These are phyloP conservation scores for Eucalyptus fibrosa DNA, from an alignment of 345 rosid species.

Conservation along the genomic window DNA sequence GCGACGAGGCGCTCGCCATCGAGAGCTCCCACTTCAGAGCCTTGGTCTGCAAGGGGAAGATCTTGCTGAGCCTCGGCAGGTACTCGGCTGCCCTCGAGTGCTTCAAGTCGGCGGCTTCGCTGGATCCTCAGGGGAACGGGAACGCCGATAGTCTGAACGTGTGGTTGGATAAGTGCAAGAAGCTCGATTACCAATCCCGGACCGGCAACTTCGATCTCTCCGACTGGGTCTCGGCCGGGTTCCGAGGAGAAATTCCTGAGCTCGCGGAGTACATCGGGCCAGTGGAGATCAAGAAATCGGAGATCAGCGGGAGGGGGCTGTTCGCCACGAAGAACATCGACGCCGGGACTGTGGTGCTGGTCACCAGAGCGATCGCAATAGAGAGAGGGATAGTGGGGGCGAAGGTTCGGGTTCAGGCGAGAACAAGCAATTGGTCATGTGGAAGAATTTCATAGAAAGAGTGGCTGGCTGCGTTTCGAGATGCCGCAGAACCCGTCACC, in stretches of 20 bases:
- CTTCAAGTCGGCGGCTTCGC: conserved; percentile 37
- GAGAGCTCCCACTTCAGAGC: conserved; percentile 71
- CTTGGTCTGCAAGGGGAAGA: conserved; percentile 70
- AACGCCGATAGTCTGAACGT: conserved; percentile 36
- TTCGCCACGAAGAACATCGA: conserved; percentile 61
- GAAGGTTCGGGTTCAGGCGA: conserved; percentile 36
- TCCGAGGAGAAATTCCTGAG: conserved; percentile 49
- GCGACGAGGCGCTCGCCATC: conserved; percentile 47
- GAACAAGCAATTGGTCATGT: conserved; percentile 64
- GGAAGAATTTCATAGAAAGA: conserved; percentile 61
- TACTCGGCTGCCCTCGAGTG: conserved; percentile 60
- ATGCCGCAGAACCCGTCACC: conserved; percentile 22
- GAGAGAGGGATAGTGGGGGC: conserved; percentile 65
- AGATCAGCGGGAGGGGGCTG: conserved; percentile 70
- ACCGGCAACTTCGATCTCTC: conserved; percentile 77
- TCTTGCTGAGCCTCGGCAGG: conserved; percentile 47
- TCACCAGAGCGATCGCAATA: conserved; percentile 55
- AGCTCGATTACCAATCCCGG: conserved; percentile 54
- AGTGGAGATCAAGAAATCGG: conserved; percentile 40
- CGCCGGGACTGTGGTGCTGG: conserved; percentile 44
- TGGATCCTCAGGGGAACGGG: conserved; percentile 38
- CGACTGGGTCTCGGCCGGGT: conserved; percentile 65
- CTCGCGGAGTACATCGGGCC: conserved; percentile 68
- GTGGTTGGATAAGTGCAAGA: conserved; percentile 64
- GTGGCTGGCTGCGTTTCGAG: conserved; percentile 28